Evolutionary conservation across 768 basidiomycete species (phyloP), one percentile per base, ranked within the genome.

Genomic region (Omphalotus guepiniiformis): DNA sequence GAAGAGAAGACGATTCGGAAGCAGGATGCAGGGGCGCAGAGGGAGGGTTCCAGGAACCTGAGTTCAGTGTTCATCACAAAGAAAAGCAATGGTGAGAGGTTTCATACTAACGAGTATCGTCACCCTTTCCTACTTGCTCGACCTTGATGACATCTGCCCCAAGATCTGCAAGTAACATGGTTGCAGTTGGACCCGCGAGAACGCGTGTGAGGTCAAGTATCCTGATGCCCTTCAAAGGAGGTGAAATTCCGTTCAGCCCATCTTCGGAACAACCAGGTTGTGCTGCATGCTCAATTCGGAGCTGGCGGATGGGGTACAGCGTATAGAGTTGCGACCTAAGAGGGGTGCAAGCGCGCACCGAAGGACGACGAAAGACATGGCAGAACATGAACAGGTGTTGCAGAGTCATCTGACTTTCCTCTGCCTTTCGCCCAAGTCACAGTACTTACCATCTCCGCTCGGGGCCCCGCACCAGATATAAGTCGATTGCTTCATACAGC

Each of bases 141-240:
- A 96, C 80, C 63, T 96, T 97, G 63, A 96, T 79, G 23, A 97
- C 92, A 60, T 97, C 92, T 39, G 94, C 94, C 1, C 91, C 86
- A 28, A 94, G 68, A 67, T 94, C 92, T 6, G 85, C 93, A n/a
- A 96, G 74, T 51, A 95, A 75, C 93, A 94, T 89, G 1, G 92
- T 89, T n/a, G 86, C 81, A 1, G 85, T 86, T 26, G 93, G 93
- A 0, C 91, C 83, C n/a, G 93, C 93, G 40, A 97, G 70, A 1
- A 96, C 87, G 23, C 94, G 78, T 12, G 93, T 92, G 47, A 96
- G 67, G 65, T 97, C 94, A 19, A 97, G 72, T n/a, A 96, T 77
- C 57, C 76, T 81, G 54, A 94, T 70, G 13, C 89, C 92, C 52
- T 76, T 72, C 50, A 97, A 67, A 2, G 93, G 93, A 0, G 88